A percentile compares a stretch with the other conserved stretches of the same genome.
These are phyloP conservation scores for Populus ilicifolia DNA, from an alignment of 345 rosid species.

Conservation along the genomic window DNA sequence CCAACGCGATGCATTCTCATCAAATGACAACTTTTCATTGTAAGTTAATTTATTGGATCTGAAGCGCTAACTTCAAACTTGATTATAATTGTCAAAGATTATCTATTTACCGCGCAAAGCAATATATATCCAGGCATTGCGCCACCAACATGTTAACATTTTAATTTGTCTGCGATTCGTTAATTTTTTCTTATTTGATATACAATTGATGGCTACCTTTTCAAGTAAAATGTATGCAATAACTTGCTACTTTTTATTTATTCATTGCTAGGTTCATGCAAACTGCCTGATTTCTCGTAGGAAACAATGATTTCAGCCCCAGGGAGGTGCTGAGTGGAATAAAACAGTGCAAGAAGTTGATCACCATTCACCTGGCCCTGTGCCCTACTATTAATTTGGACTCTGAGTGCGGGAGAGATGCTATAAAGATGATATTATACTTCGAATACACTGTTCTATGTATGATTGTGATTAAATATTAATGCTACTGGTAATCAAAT, in stretches of 20 bases:
- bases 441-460: not conserved
- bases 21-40: slow-evolving; percentile 18
- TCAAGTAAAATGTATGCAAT: not conserved
- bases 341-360: not conserved
- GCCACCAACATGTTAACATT: not conserved
- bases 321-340: not conserved
- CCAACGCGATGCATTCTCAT: slow-evolving; percentile 46
- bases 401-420: not conserved
- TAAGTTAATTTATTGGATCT: not conserved
- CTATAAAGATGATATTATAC: not conserved
- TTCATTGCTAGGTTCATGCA: not conserved
- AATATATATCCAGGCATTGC: not conserved
- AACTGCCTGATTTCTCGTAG: not conserved
- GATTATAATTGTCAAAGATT: not conserved
- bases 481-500: too few species aligned
- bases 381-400: too few species aligned
- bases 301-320: not conserved
- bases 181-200: not conserved
- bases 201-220: too few species aligned
- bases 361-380: too few species aligned
- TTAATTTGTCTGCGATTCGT: not conserved
- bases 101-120: not conserved
- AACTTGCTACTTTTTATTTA: not conserved
- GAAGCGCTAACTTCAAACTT: not conserved
- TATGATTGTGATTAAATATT: not conserved